A percentile compares a stretch with the other conserved stretches of the same genome.
Evolutionary conservation across 2,329 filamentous ascomycete species (phyloP).

Genomic region (Davidsoniella virescens): DNA sequence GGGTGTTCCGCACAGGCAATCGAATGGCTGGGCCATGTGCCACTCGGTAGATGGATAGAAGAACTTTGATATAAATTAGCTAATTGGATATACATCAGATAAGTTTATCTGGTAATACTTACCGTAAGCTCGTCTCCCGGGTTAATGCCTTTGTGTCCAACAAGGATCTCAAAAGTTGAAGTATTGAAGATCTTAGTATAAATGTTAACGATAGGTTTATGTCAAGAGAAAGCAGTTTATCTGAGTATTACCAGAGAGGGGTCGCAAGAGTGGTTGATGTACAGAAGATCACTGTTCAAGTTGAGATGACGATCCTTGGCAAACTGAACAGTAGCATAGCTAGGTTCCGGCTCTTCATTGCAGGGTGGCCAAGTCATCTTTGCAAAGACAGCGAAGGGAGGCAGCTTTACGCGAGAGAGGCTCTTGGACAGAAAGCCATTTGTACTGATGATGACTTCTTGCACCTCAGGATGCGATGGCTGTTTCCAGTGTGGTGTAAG

Average conservation of each 20-base stretch:
- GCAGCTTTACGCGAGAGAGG: constrained; percentile 35
- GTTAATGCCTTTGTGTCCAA: constrained; percentile 37
- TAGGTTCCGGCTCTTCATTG: constrained; percentile 35
- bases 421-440: constrained; percentile 44
- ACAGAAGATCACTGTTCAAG: constrained; percentile 49
- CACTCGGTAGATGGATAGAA: constrained; percentile 66
- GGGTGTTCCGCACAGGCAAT: constrained; percentile 42
- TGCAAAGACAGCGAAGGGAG: constrained; percentile 49
- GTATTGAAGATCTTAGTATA: constrained; percentile 42
- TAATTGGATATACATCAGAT: neutral
- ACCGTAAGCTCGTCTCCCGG: constrained; percentile 43
- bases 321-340: constrained; percentile 49
- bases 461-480: constrained; percentile 42
- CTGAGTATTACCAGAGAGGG: constrained; percentile 38
- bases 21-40: constrained; percentile 56
- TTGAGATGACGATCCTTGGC: constrained; percentile 39
- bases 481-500: constrained; percentile 42
- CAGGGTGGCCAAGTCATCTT: constrained; percentile 50
- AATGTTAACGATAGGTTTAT: neutral
- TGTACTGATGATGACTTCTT: constrained; percentile 38
- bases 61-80: constrained; percentile 27
- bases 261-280: constrained; percentile 53
- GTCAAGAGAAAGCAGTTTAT: too few species aligned
- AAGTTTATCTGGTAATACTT: constrained; percentile 13
- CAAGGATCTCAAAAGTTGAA: constrained; percentile 38